These are phyloP conservation scores for Geranium brycei DNA, from an alignment of 345 rosid species.

Conservation along the genomic window DNA sequence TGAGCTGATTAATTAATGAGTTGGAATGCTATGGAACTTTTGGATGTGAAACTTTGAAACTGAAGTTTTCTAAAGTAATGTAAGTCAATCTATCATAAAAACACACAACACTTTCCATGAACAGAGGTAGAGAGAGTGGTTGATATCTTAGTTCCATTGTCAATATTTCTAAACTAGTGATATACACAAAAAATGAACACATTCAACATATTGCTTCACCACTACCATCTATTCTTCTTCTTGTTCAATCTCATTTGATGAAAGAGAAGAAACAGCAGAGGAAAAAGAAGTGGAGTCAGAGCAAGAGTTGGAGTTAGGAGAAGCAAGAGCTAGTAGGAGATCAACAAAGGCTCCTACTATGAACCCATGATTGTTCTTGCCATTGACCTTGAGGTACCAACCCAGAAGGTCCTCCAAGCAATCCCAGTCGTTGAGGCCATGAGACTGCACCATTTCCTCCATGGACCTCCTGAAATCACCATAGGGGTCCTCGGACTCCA, in stretches of 20 bases:
- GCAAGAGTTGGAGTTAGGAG: not conserved
- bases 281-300: constrained; percentile 20
- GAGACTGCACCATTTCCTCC: constrained; percentile 80
- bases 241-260: constrained; percentile 13
- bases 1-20: too few species aligned
- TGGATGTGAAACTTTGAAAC: not conserved
- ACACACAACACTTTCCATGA: not conserved
- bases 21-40: too few species aligned
- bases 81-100: too few species aligned
- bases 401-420: constrained; percentile 59
- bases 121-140: constrained; percentile 2
- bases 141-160: not conserved
- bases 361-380: constrained; percentile 52
- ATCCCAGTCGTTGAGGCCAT: constrained; percentile 61
- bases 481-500: constrained; percentile 78
- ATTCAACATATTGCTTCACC: constrained; percentile 7
- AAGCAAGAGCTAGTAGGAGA: constrained; percentile 33
- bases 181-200: constrained; percentile 10
- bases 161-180: constrained; percentile 3
- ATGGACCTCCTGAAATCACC: constrained; percentile 67
- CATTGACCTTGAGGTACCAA: constrained; percentile 70
- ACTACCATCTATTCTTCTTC: not conserved
- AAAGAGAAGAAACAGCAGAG: constrained; percentile 35
- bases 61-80: too few species aligned
- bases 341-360: constrained; percentile 75